Base-by-base conservation (phyloP, 169 alveolate genomes). In the Eimeria maxima region DNA sequence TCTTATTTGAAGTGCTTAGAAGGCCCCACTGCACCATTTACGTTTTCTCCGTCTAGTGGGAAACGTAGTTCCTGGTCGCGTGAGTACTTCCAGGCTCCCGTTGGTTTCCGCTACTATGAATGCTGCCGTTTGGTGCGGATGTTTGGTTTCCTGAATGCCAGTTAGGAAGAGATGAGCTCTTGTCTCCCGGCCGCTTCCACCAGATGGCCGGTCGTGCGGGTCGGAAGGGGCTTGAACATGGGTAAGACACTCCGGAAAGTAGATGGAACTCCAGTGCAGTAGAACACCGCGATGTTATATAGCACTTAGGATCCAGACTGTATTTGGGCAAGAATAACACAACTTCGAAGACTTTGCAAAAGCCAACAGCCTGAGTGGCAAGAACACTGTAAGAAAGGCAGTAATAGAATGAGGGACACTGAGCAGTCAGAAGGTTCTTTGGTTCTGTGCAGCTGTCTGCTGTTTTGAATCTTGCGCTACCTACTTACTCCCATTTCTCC, bases 131-230 rank as follows among this genome's bases (percentile, higher is more conserved):
- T 50, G 8, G 10, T 83, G 63, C 29, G 91, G 38, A 20, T 83
- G 57, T 83, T 42, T 38, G 91, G 53, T 47, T 78, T n/a, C 44
- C 47, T 38, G 55, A 53, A 47, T 27, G 53, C 27, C 93, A 87
- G 93, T 47, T 87, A n/a, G 93, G 93, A 57, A 50, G 93, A 87
- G 93, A 55, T 33, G 96, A 97, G 44, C 93, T 92, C 47, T 73
- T 98, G 74, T 96, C 97, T n/a, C 88, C 94, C 27, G 96, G 96
- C 38, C 96, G 96, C 45, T 98, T 97, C 84, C 96, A 97, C 84
- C 98, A 98, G 90, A 98, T 98, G 99, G 96, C 98, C 0, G 99
- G 99, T 4, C 96, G 99, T 78, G 98, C 99, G 16, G 96, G 96
- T 29, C 96, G 96, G 24, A 93, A 88, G 69, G 96, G 96, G 47